Evolutionary conservation across 768 basidiomycete species (phyloP), one percentile per base, ranked within the genome.

Genomic region (Clathrus columnatus): DNA sequence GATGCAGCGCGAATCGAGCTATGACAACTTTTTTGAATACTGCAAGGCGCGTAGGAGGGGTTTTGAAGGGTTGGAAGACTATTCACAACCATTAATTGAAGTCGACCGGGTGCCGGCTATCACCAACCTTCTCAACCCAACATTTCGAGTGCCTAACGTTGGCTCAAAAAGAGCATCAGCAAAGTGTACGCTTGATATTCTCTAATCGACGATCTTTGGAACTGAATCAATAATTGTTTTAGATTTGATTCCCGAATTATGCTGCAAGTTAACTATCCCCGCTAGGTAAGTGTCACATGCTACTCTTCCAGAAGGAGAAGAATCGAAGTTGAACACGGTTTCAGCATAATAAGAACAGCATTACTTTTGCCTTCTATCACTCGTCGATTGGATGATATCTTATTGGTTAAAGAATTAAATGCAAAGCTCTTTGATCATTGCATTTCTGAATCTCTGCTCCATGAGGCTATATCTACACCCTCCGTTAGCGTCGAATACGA

Each of bases 201-300:
- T 53, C 56, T 67, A 61, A 29, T 30, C n/a, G 30, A 14, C 41
- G 5, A 45, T 11, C 26, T 44, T 42, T 23, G 44, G 48, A 24
- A 26, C 45, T 27, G 18, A 14, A 44, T 24, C 41, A 32, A 30
- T 56, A 55, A 56, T 50, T 61, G 43, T 58, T 53, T 7, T 64
- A 91, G 89, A 86, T 65, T 73, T 91, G 41, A 88, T 91, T 61
- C 90, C 90, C n/a, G 90, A 91, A 65, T 70, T 91, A 16, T 87
- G 84, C 63, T 76, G 75, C 43, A 85, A 80, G 62, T 82, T 79
- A 63, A 84, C 82, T 8, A 72, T 90, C 57, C 81, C 87, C 30
- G 84, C 84, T 23, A 87, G 83, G 89, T 85, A 60, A 60, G 65
- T 64, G 18, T 20, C 27, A 26, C 48, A 20, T 59, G 8, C 41